Evolutionary conservation across 2,329 filamentous ascomycete species (phyloP), one percentile per base, ranked within the genome.

Genomic region (Ophiostoma novo-ulmi): DNA sequence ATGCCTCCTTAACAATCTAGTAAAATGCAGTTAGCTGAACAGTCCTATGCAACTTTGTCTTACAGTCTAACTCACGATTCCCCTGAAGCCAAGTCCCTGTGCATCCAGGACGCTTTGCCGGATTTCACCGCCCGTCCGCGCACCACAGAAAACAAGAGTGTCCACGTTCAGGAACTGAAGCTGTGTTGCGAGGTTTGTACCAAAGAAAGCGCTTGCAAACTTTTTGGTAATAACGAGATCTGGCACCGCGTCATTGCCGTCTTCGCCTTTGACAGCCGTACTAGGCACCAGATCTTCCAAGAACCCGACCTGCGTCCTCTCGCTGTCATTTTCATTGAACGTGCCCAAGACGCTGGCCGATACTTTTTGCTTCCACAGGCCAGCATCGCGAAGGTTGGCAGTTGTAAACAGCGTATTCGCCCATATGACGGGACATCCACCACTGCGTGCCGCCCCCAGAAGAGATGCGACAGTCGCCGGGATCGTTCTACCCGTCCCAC

Each of bases 141-240:
- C 81, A n/a, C 82, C 82, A 72, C 81, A 82, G 11, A 84, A 76
- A 3, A 83, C 80, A n/a, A 82, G 74, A 11, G 81, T 82, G 71
- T 83, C 81, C 26, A 81, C 75, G 31, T 76, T 76, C 67, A 78
- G 75, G 11, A 80, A 72, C 39, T 77, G 77, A 44, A 83, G 76
- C 58, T 81, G 77, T 1, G 79, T 80, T 2, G 78, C 78, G 58
- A 83, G 77, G 10, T 80, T 78, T 39, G 82, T 84, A 26, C 81
- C 82, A 72, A 84, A 83, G 75, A 83, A 83, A 3, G 80, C 81
- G 71, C 78, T 81, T 14, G 81, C 77, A 73, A 81, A 81, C 72
- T 80, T 80, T 77, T 84, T 83, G 69, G 76, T 76, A 39, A 83
- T 74, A 5, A 82, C 76, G 6, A 78, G 67, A 38, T 81, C 79